Percentiles rank a stretch among this genome's conserved stretches.
Conservation (phyloP, 257 asterid genomes). For the Solanum tarijense region DNA sequence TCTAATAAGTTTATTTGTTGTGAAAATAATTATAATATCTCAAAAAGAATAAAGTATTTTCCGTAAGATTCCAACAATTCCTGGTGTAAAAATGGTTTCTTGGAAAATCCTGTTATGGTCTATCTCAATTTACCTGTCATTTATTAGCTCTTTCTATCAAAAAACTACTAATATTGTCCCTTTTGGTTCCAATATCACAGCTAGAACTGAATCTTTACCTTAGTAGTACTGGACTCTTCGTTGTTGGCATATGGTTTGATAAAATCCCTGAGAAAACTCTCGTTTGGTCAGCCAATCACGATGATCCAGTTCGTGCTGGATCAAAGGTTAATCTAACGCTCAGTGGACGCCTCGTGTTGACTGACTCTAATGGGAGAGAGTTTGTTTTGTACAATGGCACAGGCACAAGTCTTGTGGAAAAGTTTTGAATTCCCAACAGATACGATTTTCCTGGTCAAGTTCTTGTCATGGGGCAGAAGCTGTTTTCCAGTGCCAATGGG, state of each 20-base stretch:
- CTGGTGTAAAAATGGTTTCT: neutral
- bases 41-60: neutral
- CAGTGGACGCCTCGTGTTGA: constrained; percentile 3
- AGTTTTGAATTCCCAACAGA: constrained; percentile 20
- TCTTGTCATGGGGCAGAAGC: neutral
- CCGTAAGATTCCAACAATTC: neutral
- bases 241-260: constrained; percentile 31
- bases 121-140: neutral
- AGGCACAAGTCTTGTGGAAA: constrained; percentile 11
- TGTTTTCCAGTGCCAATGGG: neutral
- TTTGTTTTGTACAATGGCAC: constrained; percentile 1
- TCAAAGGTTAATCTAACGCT: constrained; percentile 9
- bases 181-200: neutral
- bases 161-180: neutral
- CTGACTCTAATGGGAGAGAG: neutral
- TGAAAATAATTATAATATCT: neutral
- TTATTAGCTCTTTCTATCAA: neutral
- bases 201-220: neutral
- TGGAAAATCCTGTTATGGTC: neutral
- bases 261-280: constrained; percentile 16
- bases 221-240: constrained; percentile 6
- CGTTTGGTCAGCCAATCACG: constrained; percentile 31
- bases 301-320: constrained; percentile 8
- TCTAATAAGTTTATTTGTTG: no score
- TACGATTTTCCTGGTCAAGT: neutral